Base-by-base conservation (phyloP, 805 yeast genomes). In the Jamesozyma spencerorum region DNA sequence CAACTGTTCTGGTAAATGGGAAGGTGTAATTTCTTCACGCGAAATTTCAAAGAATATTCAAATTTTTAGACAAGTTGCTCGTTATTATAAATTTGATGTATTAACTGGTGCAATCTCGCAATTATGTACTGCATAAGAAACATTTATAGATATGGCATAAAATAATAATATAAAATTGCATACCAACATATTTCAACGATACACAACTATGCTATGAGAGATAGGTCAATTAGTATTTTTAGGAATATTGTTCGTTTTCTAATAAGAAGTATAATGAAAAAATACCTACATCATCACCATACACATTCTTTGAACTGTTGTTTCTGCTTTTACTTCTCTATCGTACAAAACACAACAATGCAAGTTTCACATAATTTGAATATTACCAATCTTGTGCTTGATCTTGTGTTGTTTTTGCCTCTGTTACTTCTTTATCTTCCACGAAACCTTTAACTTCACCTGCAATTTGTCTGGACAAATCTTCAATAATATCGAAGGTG, bases 1-100 rank as follows among this genome's bases (percentile, higher is more conserved):
- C 61, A 63, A 74, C 17, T 92, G 98, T 58, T 90, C 98, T 0
- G 99, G 99, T 7, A 57, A 63, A 13, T 87, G 95, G 95, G 66
- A 60, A 3, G 79, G 75, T 36, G 76, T 84, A 0, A 57, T 78
- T 17, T 55, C 67, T 4, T 64, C 65, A 37, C 62, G 55, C 4
- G 72, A 68, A 0, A 54, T 86, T 6, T 60, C 66, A 14, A 63
- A 64, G 38, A 67, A 68, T 38, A 51, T 79, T 3, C 58, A 55
- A 5, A 69, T 77, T 0, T 85, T 72, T 56, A 64, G 64, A 18
- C 77, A 74, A 43, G 78, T 86, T 12, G 75, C 90, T 1, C 63
- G 64, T 12, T 71, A 60, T 39, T 84, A 74, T 55, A 80, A 76
- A 30, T 65, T 88, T 49, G 74, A 72, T 40, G 60, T 86, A 41